These are phyloP conservation scores for Dothiorella sarmentorum DNA, from an alignment of 2,329 filamentous ascomycete species.

Conservation along the genomic window DNA sequence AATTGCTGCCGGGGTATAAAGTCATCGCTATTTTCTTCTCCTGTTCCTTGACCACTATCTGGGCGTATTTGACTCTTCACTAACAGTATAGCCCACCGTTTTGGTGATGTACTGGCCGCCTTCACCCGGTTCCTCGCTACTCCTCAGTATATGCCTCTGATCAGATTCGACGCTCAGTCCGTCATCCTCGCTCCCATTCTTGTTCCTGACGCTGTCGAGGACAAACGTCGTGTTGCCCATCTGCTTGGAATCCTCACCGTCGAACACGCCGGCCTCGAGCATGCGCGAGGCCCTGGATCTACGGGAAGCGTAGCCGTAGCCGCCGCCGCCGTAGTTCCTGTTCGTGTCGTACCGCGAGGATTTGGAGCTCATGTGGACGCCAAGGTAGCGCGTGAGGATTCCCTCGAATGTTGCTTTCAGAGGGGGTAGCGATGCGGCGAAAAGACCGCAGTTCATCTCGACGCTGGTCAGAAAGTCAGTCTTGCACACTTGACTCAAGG, in stretches of 20 bases:
- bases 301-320: not conserved
- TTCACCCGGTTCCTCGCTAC: not conserved
- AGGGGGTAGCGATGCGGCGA: not conserved
- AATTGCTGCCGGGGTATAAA: no score
- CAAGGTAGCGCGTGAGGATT: not conserved
- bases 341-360: not conserved
- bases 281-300: not conserved
- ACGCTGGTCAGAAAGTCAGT: not conserved
- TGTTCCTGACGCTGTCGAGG: not conserved
- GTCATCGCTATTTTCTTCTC: no score
- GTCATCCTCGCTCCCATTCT: not conserved
- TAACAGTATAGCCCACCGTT: not conserved
- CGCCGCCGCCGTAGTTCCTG: not conserved
- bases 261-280: not conserved
- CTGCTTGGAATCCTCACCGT: not conserved
- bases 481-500: no score
- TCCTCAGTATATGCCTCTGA: not conserved
- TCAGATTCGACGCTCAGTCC: constrained; percentile 5
- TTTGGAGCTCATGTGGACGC: not conserved
- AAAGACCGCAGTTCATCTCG: constrained; percentile 7
- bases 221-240: not conserved
- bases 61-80: not conserved
- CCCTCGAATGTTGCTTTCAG: not conserved
- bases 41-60: no score
- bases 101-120: not conserved